Evolutionary conservation across 2,329 filamentous ascomycete genomes (phyloP).

Genomic region (Alternaria gansuensis): DNA sequence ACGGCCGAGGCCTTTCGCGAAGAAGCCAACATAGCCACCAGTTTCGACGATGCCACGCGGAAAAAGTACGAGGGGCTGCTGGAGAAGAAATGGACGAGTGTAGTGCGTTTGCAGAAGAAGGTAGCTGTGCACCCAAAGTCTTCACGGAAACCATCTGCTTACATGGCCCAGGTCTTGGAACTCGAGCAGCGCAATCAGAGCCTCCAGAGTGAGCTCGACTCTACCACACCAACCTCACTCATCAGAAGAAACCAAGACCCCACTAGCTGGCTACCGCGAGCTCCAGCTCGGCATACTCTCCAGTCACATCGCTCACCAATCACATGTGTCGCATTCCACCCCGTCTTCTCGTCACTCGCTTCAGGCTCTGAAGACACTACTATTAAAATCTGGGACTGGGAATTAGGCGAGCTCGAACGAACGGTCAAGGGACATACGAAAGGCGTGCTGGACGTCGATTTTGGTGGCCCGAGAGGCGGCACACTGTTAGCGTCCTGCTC

Average conservation of each 20-base stretch:
- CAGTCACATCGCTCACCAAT: slow-evolving; percentile 83
- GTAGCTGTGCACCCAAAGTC: slow-evolving; percentile 54
- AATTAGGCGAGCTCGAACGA: slow-evolving; percentile 86
- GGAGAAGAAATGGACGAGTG: slow-evolving; percentile 98
- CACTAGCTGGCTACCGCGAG: slow-evolving; percentile 82
- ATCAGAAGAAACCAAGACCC: slow-evolving; percentile 85
- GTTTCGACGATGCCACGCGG: slow-evolving; percentile 79
- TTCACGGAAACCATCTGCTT: slow-evolving; percentile 19
- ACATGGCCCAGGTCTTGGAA: slow-evolving; percentile 79
- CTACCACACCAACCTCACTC: slow-evolving; percentile 79
- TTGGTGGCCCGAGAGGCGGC: slow-evolving; percentile 81
- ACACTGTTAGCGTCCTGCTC: slow-evolving; percentile 84
- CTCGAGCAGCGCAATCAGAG: slow-evolving; percentile 77
- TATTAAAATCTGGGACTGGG: slow-evolving; percentile 98
- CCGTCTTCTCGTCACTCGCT: slow-evolving; percentile 87
- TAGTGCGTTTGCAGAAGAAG: slow-evolving; percentile 95
- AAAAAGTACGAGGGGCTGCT: slow-evolving; percentile 95
- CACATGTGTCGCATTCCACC: slow-evolving; percentile 91
- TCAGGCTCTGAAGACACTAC: slow-evolving; percentile 91
- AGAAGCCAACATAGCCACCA: slow-evolving; percentile 76
- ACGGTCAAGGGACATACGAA: slow-evolving; percentile 94
- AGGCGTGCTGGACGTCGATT: slow-evolving; percentile 87
- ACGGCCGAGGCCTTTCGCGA: slow-evolving; percentile 76
- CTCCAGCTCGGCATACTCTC: slow-evolving; percentile 80
- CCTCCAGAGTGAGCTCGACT: slow-evolving; percentile 85